Evolutionary conservation across 805 yeast species (phyloP).

Genomic region (Candida qinlingensis): DNA sequence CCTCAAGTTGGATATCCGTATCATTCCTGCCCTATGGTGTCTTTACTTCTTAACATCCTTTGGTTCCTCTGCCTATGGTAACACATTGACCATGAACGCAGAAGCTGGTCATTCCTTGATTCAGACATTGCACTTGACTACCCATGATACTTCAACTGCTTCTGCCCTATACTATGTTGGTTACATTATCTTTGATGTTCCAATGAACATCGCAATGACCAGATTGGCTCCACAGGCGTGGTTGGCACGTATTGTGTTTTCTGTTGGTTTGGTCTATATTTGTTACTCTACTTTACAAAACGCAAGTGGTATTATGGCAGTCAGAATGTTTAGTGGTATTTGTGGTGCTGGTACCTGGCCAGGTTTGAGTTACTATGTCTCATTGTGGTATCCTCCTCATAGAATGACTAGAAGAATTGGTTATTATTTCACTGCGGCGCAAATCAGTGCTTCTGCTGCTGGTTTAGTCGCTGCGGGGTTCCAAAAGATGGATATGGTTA

Average conservation of each 20-base stretch:
- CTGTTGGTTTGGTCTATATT: conserved; percentile 72
- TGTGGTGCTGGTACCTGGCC: conserved; percentile 91
- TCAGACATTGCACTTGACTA: conserved; percentile 43
- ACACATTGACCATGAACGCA: conserved; percentile 73
- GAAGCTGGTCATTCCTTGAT: conserved; percentile 55
- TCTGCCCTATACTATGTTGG: conserved; percentile 81
- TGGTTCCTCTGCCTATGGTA: conserved; percentile 73
- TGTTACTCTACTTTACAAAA: conserved; percentile 63
- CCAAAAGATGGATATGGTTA: conserved; percentile 69
- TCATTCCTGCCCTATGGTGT: conserved; percentile 80
- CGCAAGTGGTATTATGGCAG: conserved; percentile 59
- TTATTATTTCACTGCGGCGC: conserved; percentile 88
- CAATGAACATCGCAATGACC: conserved; percentile 86
- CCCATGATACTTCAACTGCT: conserved; percentile 64
- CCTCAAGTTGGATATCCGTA: conserved; percentile 59
- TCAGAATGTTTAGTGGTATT: conserved; percentile 66
- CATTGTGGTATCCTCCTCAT: conserved; percentile 80
- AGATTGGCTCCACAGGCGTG: conserved; percentile 77
- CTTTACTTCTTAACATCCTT: conserved; percentile 75
- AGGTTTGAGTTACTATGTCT: conserved; percentile 77
- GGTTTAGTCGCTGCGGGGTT: conserved; percentile 86
- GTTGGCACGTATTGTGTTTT: conserved; percentile 71
- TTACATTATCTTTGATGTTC: conserved; percentile 77
- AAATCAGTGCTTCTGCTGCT: conserved; percentile 83
- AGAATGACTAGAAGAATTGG: conserved; percentile 77